Evolutionary conservation across 208 protist genomes (phyloP).

Genomic region (Wallacemonas sp.): DNA sequence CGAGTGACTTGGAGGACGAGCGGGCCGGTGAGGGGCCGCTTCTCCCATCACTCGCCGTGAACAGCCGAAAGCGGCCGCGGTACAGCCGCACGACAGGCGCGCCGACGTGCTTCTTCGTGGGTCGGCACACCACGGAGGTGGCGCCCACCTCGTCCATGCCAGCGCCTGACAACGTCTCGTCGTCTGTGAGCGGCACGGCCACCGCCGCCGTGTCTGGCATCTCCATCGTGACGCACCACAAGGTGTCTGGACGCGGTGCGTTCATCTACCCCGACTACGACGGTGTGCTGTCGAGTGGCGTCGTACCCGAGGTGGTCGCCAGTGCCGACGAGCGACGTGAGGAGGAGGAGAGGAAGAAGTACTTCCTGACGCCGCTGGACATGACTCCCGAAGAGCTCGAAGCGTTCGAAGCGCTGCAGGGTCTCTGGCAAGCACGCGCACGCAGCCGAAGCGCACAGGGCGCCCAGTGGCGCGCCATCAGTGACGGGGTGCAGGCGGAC

Average conservation of each 20-base stretch:
- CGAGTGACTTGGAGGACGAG: conserved; percentile 67
- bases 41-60: conserved; percentile 40
- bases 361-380: conserved; percentile 55
- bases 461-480: conserved; percentile 44
- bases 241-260: conserved; percentile 53
- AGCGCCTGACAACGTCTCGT: conserved; percentile 23
- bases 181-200: background rate
- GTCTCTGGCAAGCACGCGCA: conserved; percentile 66
- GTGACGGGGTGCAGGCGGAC: background rate
- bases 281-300: conserved; percentile 77
- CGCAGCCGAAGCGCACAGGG: conserved; percentile 62
- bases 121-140: conserved; percentile 8
- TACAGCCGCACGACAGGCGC: background rate
- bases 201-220: conserved; percentile 37
- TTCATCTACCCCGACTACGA: conserved; percentile 90
- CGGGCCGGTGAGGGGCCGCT: conserved; percentile 51
- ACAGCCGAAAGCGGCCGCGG: conserved; percentile 3
- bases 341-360: conserved; percentile 36
- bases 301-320: conserved; percentile 73
- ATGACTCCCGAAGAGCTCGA: conserved; percentile 73
- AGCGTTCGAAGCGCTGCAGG: conserved; percentile 85
- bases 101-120: conserved; percentile 11
- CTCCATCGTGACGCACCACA: conserved; percentile 84
- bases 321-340: conserved; percentile 65
- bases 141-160: background rate